Evolutionary conservation across 1,139 yeast genomes (phyloP).

Genomic region (Hanseniaspora sp.): DNA sequence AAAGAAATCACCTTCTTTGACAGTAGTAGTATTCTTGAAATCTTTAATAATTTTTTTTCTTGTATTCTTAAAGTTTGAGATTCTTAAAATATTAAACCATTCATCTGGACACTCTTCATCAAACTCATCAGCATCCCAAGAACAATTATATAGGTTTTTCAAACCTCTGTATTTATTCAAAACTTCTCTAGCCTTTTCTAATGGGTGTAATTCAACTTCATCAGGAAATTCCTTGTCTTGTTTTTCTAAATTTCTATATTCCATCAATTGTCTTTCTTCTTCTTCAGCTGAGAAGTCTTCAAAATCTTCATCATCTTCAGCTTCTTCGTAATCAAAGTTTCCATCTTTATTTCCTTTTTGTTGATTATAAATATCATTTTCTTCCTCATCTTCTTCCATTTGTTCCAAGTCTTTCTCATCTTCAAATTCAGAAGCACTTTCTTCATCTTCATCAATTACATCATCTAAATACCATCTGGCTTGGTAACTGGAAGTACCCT

Average conservation of each 20-base stretch:
- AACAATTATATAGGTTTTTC: constrained; percentile 64
- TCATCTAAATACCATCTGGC: constrained; percentile 81
- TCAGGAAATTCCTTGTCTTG: constrained; percentile 94
- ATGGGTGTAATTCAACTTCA: constrained; percentile 75
- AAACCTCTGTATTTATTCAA: constrained; percentile 74
- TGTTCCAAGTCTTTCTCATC: constrained; percentile 36
- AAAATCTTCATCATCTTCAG: constrained; percentile 48
- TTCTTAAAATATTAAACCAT: constrained; percentile 65
- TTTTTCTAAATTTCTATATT: constrained; percentile 55
- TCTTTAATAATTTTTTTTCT: constrained; percentile 60
- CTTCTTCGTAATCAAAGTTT: constrained; percentile 28
- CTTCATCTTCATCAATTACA: constrained; percentile 38
- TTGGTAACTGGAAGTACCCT: constrained; percentile 88
- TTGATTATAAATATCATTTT: constrained; percentile 5
- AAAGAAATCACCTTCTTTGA: constrained; percentile 56
- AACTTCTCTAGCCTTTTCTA: constrained; percentile 62
- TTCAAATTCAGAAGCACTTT: constrained; percentile 31
- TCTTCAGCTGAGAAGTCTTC: constrained; percentile 72
- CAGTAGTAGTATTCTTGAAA: constrained; percentile 44
- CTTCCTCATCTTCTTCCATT: constrained; percentile 30
- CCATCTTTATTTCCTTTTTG: not conserved
- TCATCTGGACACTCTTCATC: constrained; percentile 67
- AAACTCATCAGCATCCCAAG: constrained; percentile 79
- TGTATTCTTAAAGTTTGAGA: constrained; percentile 69
- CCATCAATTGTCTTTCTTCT: constrained; percentile 64